A percentile compares a stretch with the other conserved stretches of the same genome.
Evolutionary conservation across 108 stramenopile genomes (phyloP).

Genomic region (Nannochloropsis oceanica): DNA sequence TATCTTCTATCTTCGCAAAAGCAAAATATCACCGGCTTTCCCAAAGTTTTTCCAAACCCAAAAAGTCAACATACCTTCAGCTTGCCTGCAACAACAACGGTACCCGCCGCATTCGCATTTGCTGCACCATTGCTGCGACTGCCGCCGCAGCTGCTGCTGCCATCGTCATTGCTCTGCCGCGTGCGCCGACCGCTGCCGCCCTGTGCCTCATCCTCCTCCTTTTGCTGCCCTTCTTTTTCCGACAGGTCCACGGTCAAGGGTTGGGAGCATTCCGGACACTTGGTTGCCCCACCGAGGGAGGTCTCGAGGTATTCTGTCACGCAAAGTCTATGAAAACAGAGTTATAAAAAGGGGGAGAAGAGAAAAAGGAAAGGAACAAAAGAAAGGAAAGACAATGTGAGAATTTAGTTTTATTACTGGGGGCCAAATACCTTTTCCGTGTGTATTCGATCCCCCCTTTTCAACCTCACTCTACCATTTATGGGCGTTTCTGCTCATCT

Average conservation of each 20-base stretch:
- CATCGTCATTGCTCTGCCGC: background rate
- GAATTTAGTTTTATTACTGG: too few relatives aligned
- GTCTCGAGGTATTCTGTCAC: background rate
- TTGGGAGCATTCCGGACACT: constrained; percentile 20
- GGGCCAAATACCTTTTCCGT: too few relatives aligned
- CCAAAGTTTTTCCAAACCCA: background rate
- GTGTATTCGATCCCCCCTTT: too few relatives aligned
- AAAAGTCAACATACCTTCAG: background rate
- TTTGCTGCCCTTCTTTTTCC: background rate
- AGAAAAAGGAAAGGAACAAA: background rate
- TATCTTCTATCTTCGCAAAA: too few relatives aligned
- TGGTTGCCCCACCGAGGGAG: background rate
- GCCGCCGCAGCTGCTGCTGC: background rate
- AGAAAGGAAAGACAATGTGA: too few relatives aligned
- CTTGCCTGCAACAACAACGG: background rate
- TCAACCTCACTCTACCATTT: too few relatives aligned
- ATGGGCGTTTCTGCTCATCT: too few relatives aligned
- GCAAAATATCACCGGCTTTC: too few relatives aligned
- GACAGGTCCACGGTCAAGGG: constrained; percentile 30
- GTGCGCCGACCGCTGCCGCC: background rate
- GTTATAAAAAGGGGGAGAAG: background rate
- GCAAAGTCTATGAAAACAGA: background rate
- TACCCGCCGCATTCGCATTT: background rate
- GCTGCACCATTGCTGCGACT: too few relatives aligned
- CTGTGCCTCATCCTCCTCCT: background rate